These are phyloP conservation scores for Stephania yunnanensis DNA, from an alignment of 164 flowering plant genomes.

Conservation along the genomic window DNA sequence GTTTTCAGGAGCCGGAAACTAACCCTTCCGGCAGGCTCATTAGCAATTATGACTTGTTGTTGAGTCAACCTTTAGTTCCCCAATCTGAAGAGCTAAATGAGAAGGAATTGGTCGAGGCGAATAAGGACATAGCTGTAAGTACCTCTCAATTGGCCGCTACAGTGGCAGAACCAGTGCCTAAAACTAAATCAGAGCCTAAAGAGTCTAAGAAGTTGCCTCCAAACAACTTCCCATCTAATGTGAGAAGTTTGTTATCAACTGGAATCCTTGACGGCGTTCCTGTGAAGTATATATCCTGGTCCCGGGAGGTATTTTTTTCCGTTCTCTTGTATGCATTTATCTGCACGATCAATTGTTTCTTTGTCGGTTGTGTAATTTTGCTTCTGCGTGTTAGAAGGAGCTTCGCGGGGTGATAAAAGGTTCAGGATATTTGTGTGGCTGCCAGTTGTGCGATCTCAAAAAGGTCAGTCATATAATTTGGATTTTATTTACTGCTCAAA, in stretches of 20 bases:
- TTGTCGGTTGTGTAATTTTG: background rate
- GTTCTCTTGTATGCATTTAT: background rate
- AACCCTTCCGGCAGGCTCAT: slow-evolving; percentile 16
- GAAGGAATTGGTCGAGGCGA: slow-evolving; percentile 26
- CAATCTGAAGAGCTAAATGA: slow-evolving; percentile 19
- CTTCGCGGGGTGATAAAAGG: slow-evolving; percentile 66
- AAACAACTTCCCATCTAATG: slow-evolving; percentile 65
- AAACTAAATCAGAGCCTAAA: slow-evolving; percentile 39
- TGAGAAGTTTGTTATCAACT: slow-evolving; percentile 55
- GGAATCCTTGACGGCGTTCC: slow-evolving; percentile 81
- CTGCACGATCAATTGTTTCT: background rate
- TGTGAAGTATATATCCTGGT: slow-evolving; percentile 53
- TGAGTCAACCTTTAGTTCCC: slow-evolving; percentile 29
- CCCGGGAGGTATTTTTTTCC: slow-evolving; percentile 45
- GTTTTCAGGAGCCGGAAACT: slow-evolving; percentile 12
- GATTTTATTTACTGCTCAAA: background rate
- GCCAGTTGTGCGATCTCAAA: slow-evolving; percentile 50
- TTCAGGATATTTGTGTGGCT: slow-evolving; percentile 73
- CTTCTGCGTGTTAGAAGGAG: slow-evolving; percentile 33
- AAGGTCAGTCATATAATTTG: slow-evolving; percentile 32
- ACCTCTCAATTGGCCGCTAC: slow-evolving; percentile 16
- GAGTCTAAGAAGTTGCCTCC: slow-evolving; percentile 42
- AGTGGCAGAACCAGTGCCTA: slow-evolving; percentile 17
- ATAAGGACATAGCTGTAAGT: slow-evolving; percentile 9
- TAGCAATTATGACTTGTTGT: slow-evolving; percentile 26